Evolutionary conservation across 495 filamentous ascomycete species (phyloP), one percentile per base, ranked within the genome.

Genomic region (Penicillium macrosclerotiorum): DNA sequence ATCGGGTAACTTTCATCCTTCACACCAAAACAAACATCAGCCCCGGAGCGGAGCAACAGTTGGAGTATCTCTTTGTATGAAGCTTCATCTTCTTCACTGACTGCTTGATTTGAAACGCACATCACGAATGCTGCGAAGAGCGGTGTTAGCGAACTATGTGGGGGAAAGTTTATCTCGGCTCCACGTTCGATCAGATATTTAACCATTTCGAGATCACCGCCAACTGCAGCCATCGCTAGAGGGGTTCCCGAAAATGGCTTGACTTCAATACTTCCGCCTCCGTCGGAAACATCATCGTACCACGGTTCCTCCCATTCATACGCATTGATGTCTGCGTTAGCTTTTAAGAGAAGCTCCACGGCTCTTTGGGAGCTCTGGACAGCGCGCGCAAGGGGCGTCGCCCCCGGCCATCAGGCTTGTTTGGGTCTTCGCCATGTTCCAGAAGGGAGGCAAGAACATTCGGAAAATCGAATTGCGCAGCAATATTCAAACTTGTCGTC

Each of bases 291-390:
- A 1, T 37, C 33, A 13, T 27, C 5, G 33, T 45, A 17, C 42
- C 33, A 45, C 13, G 33, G 23, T 13, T 45, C 42, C 23, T 37
- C 14, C 42, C 42, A 37, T 26, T 6, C 32, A 9, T 31, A 23
- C 8, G 33, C 22, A 19, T 45, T 45, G 22, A 45, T 37, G 25
- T 45, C 42, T 45, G 42, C 42, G 2, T 45, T 45, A 24, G 33
- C 42, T 4, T 45, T 8, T 18, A 37, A 14, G 37, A 45, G 42
- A 29, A 45, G 33, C n/a, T 29, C 33, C 7, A 37, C 23, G n/a
- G 42, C 42, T 12, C 14, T 37, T 37, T n/a, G 36, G n/a, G 42
- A 45, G 29, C 18, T 35, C 19, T 6, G 11, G n/a, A 45, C 42
- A 22, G 42, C 18, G 9, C 42, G 42, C 17, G 42, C 42, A 19